Base-by-base conservation (phyloP, 2,329 filamentous ascomycete species). In the Thielaviopsis euricoi region DNA sequence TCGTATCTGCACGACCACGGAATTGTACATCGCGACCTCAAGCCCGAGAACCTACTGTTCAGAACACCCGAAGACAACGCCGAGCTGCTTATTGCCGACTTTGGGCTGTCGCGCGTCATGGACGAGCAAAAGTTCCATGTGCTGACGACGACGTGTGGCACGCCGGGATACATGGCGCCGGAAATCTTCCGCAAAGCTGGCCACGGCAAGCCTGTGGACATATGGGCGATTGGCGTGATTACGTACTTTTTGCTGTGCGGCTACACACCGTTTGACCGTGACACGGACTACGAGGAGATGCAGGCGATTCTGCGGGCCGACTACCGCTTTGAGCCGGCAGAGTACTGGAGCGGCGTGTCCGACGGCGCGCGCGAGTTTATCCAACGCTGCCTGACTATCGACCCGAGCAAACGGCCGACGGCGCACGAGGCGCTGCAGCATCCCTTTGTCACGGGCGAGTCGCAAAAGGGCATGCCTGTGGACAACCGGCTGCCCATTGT, bases 121-220 rank as follows among this genome's bases (percentile, higher is more conserved):
- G 93, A 98, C 67, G 93, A 97, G 72, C 89, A 96, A 71, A 88
- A 95, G 68, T 97, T 97, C 71, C 93, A 97, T 68, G 91, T 97
- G 29, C 75, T 98, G 62, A 98, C 93, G 12, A 98, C 93, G 0
- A 98, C 93, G 1, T 98, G 93, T 69, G 93, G 93, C 60, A 98
- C 93, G 1, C 93, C 93, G 3, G 93, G 93, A 53, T 98, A 98
- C 72, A 98, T 98, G 93, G 93, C 93, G 1, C 93, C 93, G 22
- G 93, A 98, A 70, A 98, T 98, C 66, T 98, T 98, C 74, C 95
- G 95, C 71, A 98, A 98, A 76, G 90, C 86, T 7, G 93, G 93
- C 25, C 93, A 98, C 69, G 93, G 93, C 62, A 98, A 97, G 72
- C 90, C 93, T 64, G 93, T 98, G 56, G 93, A 98, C 70, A 85